Conservation (phyloP, 805 yeast genomes). For the Myxozyma sirexii region DNA sequence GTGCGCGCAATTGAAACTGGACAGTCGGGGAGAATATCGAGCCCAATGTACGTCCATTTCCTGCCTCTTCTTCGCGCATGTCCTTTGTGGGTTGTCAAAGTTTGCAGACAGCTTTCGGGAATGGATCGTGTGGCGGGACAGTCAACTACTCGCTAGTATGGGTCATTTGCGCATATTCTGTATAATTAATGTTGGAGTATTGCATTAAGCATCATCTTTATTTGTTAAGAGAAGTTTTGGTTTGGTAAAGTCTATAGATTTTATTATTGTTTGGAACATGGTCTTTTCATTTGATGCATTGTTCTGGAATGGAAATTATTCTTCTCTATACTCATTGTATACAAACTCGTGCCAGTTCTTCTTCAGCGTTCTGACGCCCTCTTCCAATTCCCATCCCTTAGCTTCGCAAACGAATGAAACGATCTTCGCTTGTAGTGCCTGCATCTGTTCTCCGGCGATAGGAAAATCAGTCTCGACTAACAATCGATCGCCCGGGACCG, state of each 20-base stretch:
- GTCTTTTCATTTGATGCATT: neutral
- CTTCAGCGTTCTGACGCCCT: slow-evolving; percentile 24
- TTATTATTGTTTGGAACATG: too few species aligned
- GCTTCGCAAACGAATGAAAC: slow-evolving; percentile 21
- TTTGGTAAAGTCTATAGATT: too few species aligned
- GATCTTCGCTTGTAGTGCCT: slow-evolving; percentile 23
- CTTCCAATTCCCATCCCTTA: slow-evolving; percentile 31
- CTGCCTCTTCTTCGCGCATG: slow-evolving; percentile 70
- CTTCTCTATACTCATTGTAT: slow-evolving; percentile 2
- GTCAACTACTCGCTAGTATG: neutral
- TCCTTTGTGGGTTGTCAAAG: slow-evolving; percentile 70
- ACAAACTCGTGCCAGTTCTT: slow-evolving; percentile 23
- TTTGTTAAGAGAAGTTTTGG: neutral
- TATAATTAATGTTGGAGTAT: too few species aligned
- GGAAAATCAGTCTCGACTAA: slow-evolving; percentile 60
- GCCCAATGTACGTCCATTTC: slow-evolving; percentile 76
- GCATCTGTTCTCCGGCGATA: slow-evolving; percentile 39
- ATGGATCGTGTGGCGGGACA: slow-evolving; percentile 54
- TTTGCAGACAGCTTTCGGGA: slow-evolving; percentile 61
- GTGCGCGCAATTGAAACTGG: slow-evolving; percentile 62
- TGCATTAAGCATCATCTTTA: too few species aligned
- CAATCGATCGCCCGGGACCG: slow-evolving; percentile 45
- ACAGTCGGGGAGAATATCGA: slow-evolving; percentile 64
- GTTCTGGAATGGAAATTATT: neutral
- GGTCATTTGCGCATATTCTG: too few species aligned